A percentile compares a stretch with the other conserved stretches of the same genome.
Evolutionary conservation across 495 filamentous ascomycete genomes (phyloP).

Genomic region (Physcia stellaris): DNA sequence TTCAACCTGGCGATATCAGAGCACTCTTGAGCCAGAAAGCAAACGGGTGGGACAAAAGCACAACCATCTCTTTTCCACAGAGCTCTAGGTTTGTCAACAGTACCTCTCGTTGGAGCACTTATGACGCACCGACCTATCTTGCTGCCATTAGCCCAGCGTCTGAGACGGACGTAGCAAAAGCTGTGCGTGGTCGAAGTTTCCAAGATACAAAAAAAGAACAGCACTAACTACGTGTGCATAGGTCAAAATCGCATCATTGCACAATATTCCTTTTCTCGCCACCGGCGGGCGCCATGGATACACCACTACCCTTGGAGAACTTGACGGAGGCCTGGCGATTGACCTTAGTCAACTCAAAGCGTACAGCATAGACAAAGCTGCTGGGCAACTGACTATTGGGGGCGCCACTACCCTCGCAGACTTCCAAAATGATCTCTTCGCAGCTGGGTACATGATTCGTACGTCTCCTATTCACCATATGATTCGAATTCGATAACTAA

Average conservation of each 20-base stretch:
- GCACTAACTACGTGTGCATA: background rate
- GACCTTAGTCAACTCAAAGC: conserved; percentile 17
- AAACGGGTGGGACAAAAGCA: conserved; percentile 16
- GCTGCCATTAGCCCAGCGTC: conserved; percentile 18
- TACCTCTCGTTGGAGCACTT: conserved; percentile 12
- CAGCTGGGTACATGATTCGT: conserved; percentile 17
- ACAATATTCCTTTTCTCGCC: conserved; percentile 19
- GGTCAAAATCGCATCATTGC: conserved; percentile 13
- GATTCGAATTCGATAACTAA: conserved; percentile 1
- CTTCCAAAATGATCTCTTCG: conserved; percentile 14
- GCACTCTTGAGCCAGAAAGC: no score
- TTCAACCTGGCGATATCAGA: no score
- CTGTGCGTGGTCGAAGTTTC: conserved; percentile 12
- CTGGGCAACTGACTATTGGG: conserved; percentile 17
- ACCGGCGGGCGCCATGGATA: conserved; percentile 19
- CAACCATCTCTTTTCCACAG: background rate
- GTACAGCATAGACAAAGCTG: conserved; percentile 15
- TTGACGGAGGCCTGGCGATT: conserved; percentile 19
- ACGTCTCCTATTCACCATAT: conserved; percentile 10
- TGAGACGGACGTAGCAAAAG: conserved; percentile 17
- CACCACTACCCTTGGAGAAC: conserved; percentile 13
- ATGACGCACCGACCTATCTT: conserved; percentile 15
- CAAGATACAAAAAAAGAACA: background rate
- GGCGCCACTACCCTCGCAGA: conserved; percentile 16
- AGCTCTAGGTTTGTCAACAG: background rate